Percentiles rank a stretch among this genome's conserved stretches.
Conservation (phyloP, 192 early-diverging fungal species). For the Coemansia sp. region DNA sequence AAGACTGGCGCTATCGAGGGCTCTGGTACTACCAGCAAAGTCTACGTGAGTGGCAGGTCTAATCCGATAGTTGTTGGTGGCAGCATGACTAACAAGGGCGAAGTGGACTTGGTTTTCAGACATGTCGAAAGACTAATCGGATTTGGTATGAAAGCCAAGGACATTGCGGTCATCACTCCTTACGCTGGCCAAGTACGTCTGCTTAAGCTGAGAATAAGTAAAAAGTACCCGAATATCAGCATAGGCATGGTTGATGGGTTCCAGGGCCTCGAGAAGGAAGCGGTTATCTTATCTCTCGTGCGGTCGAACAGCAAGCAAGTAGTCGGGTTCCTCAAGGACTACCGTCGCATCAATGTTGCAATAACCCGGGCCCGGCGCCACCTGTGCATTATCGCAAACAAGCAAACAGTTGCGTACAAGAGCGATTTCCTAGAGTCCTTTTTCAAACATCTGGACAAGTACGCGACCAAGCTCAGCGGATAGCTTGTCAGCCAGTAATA, state of each 20-base stretch:
- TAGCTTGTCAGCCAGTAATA: background rate
- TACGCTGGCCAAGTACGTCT: constrained; percentile 72
- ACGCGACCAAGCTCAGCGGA: background rate
- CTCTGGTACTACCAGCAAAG: background rate
- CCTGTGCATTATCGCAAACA: constrained; percentile 5
- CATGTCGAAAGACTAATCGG: constrained; percentile 64
- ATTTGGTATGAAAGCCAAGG: constrained; percentile 59
- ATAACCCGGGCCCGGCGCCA: constrained; percentile 58
- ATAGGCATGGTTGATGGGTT: constrained; percentile 86
- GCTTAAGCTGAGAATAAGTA: constrained; percentile 49
- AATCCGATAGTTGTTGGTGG: constrained; percentile 19
- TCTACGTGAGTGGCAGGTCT: background rate
- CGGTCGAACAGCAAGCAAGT: constrained; percentile 70
- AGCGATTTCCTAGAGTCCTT: background rate
- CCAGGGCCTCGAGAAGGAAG: constrained; percentile 86
- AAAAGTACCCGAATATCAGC: constrained; percentile 62
- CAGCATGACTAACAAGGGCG: constrained; percentile 70
- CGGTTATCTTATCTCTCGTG: constrained; percentile 77
- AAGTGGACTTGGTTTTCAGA: constrained; percentile 63
- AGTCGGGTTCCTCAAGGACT: constrained; percentile 80
- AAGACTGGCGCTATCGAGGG: background rate
- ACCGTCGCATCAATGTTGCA: constrained; percentile 81
- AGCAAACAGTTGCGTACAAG: background rate
- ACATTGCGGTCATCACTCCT: constrained; percentile 82
- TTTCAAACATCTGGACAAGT: constrained; percentile 1